Conservation (phyloP, 331 rosid genomes). For the Prunus yedoensis region DNA sequence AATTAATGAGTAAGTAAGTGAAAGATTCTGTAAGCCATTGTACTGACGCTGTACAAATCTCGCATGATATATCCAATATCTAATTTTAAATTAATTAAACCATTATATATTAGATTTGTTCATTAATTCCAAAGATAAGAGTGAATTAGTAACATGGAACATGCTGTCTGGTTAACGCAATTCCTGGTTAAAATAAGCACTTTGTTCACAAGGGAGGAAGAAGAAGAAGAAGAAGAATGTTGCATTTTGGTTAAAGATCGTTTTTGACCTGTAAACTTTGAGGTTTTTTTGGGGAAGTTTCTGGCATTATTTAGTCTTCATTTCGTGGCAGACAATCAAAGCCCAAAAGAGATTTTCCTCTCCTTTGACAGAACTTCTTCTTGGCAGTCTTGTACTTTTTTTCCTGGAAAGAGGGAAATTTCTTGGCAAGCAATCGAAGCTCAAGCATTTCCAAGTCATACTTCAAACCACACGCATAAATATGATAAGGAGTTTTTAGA, state of each 20-base stretch:
- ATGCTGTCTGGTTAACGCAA: constrained; percentile 3
- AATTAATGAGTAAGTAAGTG: background rate
- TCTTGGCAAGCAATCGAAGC: constrained; percentile 8
- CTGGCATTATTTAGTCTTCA: background rate
- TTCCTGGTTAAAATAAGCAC: background rate
- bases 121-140: background rate
- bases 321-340: constrained; percentile 15
- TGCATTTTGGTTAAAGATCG: no score
- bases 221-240: no score
- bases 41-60: background rate
- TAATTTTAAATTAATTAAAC: background rate
- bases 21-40: constrained; percentile 12
- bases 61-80: background rate
- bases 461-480: background rate
- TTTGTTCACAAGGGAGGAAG: background rate
- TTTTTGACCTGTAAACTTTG: no score
- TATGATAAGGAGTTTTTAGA: no score
- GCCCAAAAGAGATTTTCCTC: background rate
- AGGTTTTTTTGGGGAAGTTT: no score
- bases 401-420: background rate
- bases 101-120: background rate
- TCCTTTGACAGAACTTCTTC: background rate
- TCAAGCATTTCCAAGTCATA: background rate
- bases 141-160: constrained; percentile 13
- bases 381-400: background rate